These are phyloP conservation scores for Neopestalotiopsis rosae DNA, from an alignment of 2,329 filamentous ascomycete genomes.

Conservation along the genomic window DNA sequence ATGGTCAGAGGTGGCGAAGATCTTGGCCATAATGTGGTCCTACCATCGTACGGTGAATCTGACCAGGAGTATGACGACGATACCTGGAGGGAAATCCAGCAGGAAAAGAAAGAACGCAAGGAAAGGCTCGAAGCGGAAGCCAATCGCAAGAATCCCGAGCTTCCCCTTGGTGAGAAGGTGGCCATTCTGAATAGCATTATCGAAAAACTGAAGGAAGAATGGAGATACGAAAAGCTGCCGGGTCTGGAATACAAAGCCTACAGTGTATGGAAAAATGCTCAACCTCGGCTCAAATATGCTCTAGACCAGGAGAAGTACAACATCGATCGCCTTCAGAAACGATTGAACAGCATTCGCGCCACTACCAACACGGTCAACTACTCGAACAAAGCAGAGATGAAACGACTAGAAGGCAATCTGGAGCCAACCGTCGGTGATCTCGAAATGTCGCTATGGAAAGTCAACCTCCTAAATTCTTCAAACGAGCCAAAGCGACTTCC, in stretches of 20 bases:
- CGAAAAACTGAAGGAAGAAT: slow-evolving; percentile 53
- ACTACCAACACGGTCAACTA: slow-evolving; percentile 60
- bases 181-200: slow-evolving; percentile 60
- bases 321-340: slow-evolving; percentile 49
- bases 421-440: slow-evolving; percentile 70
- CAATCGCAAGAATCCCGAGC: slow-evolving; percentile 20
- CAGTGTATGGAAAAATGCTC: slow-evolving; percentile 64
- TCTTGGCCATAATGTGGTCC: slow-evolving; percentile 43
- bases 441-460: slow-evolving; percentile 56
- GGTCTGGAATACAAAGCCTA: slow-evolving; percentile 62
- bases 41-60: slow-evolving; percentile 62
- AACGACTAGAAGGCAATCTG: slow-evolving; percentile 61
- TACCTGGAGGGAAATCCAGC: slow-evolving; percentile 66
- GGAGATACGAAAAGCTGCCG: slow-evolving; percentile 64
- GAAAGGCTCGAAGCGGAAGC: slow-evolving; percentile 24
- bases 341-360: slow-evolving; percentile 60
- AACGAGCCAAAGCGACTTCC: slow-evolving; percentile 44
- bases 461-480: slow-evolving; percentile 49
- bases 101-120: slow-evolving; percentile 50
- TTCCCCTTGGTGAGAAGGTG: slow-evolving; percentile 54
- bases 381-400: slow-evolving; percentile 56
- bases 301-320: slow-evolving; percentile 49
- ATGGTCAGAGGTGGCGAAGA: slow-evolving; percentile 31
- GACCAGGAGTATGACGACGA: slow-evolving; percentile 60
- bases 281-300: slow-evolving; percentile 44